These are phyloP conservation scores for Calonectria crousiana DNA, from an alignment of 2,329 filamentous ascomycete species.

Conservation along the genomic window DNA sequence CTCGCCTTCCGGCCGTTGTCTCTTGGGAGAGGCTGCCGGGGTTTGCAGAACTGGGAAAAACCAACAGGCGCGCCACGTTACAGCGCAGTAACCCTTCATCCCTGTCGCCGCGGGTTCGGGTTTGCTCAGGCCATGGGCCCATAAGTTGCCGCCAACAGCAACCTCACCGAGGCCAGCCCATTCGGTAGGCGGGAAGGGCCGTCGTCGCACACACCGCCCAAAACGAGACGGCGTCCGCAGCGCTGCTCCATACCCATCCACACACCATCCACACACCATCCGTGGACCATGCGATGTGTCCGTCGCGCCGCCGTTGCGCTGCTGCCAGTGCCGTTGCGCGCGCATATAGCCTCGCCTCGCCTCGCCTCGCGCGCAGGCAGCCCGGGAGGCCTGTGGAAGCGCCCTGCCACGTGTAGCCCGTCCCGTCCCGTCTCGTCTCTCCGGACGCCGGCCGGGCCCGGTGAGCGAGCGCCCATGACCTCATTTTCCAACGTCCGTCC, in stretches of 20 bases:
- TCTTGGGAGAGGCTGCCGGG: no score
- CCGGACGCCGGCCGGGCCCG: neutral
- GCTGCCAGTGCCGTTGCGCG: no score
- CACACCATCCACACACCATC: no score
- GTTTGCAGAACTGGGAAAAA: no score
- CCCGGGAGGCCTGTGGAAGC: neutral
- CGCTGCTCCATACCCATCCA: neutral
- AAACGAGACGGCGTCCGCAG: neutral
- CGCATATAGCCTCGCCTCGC: neutral
- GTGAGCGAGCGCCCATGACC: neutral
- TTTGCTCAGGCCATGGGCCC: constrained; percentile 7
- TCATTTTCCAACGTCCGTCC: neutral
- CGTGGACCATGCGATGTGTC: no score
- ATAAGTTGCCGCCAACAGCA: constrained; percentile 6
- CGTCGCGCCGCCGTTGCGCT: no score
- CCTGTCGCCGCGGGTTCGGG: neutral
- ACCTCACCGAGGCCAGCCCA: neutral
- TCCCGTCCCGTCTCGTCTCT: no score
- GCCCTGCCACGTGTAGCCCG: neutral
- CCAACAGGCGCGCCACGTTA: constrained; percentile 2
- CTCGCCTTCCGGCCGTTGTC: no score
- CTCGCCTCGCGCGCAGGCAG: no score
- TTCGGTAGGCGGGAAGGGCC: neutral
- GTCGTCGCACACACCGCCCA: neutral
- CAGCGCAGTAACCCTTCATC: neutral